A percentile compares a stretch with the other conserved stretches of the same genome.
Conservation (phyloP, 2,329 filamentous ascomycete species). For the Trichophyton verrucosum region DNA sequence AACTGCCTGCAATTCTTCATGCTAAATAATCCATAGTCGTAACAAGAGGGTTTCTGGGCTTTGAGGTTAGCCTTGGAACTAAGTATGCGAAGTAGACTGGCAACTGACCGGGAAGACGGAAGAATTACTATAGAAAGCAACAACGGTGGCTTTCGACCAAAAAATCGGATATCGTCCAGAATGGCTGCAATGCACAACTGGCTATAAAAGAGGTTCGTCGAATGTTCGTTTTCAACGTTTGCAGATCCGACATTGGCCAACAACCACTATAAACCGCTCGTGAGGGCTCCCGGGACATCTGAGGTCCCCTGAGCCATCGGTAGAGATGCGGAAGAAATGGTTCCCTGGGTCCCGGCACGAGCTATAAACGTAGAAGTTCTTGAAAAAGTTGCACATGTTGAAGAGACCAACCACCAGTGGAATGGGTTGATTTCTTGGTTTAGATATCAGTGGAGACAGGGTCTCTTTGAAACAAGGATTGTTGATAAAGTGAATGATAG, state of each 20-base stretch:
- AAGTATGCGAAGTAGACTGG: not conserved
- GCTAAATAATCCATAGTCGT: not conserved
- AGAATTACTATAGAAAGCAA: not conserved
- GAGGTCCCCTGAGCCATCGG: slow-evolving; percentile 51
- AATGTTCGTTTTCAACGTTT: slow-evolving; percentile 15
- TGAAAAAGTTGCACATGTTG: slow-evolving; percentile 50
- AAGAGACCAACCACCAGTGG: slow-evolving; percentile 9
- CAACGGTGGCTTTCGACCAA: not conserved
- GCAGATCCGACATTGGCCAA: slow-evolving; percentile 50
- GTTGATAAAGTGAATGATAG: not conserved
- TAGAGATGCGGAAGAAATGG: slow-evolving; percentile 58
- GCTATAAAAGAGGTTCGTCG: not conserved
- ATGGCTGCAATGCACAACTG: not conserved
- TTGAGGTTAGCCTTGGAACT: not conserved
- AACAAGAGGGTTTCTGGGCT: not conserved
- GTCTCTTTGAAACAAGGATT: not conserved
- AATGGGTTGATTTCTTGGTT: not conserved
- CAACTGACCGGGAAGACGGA: not conserved
- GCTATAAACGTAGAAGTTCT: slow-evolving; percentile 67
- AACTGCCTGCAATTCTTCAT: slow-evolving; percentile 6
- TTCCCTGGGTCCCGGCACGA: slow-evolving; percentile 55
- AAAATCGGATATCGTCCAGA: not conserved
- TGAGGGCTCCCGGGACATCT: slow-evolving; percentile 54
- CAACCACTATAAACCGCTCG: slow-evolving; percentile 60
- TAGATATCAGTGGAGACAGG: not conserved